These are phyloP conservation scores for Phlebopus sp. DNA, from an alignment of 1,284 basidiomycete species.

Conservation along the genomic window DNA sequence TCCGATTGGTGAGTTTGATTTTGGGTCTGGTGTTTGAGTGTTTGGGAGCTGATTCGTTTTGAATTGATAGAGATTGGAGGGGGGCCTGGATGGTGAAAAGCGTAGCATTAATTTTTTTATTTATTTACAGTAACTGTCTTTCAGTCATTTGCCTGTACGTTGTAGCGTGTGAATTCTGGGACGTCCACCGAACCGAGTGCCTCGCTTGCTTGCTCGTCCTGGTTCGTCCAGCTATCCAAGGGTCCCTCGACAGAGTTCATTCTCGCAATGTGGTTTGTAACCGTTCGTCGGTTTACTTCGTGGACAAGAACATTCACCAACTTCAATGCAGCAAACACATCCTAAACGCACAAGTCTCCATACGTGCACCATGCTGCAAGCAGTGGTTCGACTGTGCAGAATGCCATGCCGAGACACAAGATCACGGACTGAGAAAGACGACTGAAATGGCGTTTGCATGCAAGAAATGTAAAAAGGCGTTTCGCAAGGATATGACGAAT, in stretches of 20 bases:
- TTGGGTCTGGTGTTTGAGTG: not conserved
- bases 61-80: not conserved
- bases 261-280: conserved; percentile 27
- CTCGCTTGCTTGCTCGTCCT: no score
- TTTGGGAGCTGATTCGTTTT: not conserved
- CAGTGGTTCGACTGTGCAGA: conserved; percentile 95
- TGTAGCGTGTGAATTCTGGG: no score
- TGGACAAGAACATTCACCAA: conserved; percentile 3
- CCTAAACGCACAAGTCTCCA: conserved; percentile 89
- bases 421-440: conserved; percentile 75
- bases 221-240: no score
- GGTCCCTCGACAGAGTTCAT: not conserved
- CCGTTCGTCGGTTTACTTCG: not conserved
- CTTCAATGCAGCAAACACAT: conserved; percentile 74
- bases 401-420: conserved; percentile 85
- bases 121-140: no score
- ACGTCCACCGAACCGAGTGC: no score
- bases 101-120: no score
- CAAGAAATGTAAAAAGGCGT: conserved; percentile 98
- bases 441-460: conserved; percentile 93
- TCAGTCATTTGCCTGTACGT: no score
- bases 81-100: not conserved
- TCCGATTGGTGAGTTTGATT: conserved; percentile 45
- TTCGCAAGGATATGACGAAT: conserved; percentile 87
- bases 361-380: conserved; percentile 93